Base-by-base conservation (phyloP, 2,329 filamentous ascomycete genomes). In the Colletotrichum brevisporum region DNA sequence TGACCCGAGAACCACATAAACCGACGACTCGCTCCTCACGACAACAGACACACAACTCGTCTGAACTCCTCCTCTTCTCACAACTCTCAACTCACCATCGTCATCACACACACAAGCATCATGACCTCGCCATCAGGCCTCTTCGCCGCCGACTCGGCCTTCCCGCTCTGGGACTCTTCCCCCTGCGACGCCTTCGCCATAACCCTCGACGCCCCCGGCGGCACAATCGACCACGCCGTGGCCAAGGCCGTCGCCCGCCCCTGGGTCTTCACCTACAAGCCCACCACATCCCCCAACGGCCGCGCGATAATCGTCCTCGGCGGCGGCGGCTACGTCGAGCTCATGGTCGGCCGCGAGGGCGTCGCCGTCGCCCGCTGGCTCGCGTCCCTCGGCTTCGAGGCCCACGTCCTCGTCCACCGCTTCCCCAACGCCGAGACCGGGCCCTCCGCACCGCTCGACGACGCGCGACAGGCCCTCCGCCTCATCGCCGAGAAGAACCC, bases 291-390 rank as follows among this genome's bases (percentile, higher is more conserved):
- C 13, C 15, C 70, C 2, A 74, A 73, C 47, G 68, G 66, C 4
- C 72, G 72, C 10, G 71, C 72, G 4, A 54, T 74, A 2, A 71
- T 74, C 41, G 47, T 74, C 56, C 72, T 73, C 53, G 71, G 72
- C 18, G 73, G 73, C 15, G 73, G 73, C 31, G 73, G 73, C 21
- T 74, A 74, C 53, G 63, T 68, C n/a, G 54, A 73, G 54, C 70
- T 74, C 24, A 74, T 74, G 73, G 63, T 71, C n/a, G 73, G 73
- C 41, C 66, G 71, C 6, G 72, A 74, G 50, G 72, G 73, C 43
- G 63, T 74, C 51, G 62, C 63, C 24, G 66, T 74, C 2, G 72
- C 72, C 1, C 72, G 68, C 51, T 74, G 73, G 73, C 69, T 74
- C 3, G 65, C 71, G 1, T 58, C 58, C 3, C 71, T 74, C 41